Percentiles rank a stretch among this genome's conserved stretches.
phyloP scores from a whole-genome alignment of 1,139 yeast genomes.

The Magnusiomyces sp. region DNA sequence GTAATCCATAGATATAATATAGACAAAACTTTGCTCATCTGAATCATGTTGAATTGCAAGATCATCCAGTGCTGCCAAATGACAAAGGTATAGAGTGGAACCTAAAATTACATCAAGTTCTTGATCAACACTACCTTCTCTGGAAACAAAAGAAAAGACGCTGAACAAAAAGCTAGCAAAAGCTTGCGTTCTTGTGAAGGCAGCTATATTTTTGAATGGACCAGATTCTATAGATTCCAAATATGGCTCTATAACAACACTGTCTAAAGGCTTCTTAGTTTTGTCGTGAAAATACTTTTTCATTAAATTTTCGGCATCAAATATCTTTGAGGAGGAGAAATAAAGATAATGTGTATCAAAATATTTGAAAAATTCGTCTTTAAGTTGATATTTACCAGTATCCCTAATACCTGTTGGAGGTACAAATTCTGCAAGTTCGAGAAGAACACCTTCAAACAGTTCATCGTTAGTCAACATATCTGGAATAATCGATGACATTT shows the following conservation, averaged over 20 bases:
- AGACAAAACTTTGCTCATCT: slow-evolving; percentile 6
- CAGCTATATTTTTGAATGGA: slow-evolving; percentile 29
- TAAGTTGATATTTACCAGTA: slow-evolving; percentile 60
- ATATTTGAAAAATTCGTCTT: slow-evolving; percentile 44
- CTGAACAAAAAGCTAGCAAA: slow-evolving; percentile 28
- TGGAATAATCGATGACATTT: slow-evolving; percentile 59
- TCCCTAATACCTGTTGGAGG: slow-evolving; percentile 61
- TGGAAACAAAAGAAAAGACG: slow-evolving; percentile 17
- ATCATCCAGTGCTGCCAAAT: slow-evolving; percentile 42
- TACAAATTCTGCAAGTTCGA: slow-evolving; percentile 49
- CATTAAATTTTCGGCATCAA: slow-evolving; percentile 55
- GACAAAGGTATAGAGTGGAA: slow-evolving; percentile 59
- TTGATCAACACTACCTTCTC: slow-evolving; percentile 13
- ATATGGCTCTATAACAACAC: slow-evolving; percentile 31
- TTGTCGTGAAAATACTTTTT: slow-evolving; percentile 37
- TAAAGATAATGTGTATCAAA: slow-evolving; percentile 81
- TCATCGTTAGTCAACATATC: slow-evolving; percentile 66
- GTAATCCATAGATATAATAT: slow-evolving; percentile 11
- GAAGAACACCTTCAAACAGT: slow-evolving; percentile 59
- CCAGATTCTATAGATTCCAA: slow-evolving; percentile 27
- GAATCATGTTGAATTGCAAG: slow-evolving; percentile 15
- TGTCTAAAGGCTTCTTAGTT: slow-evolving; percentile 22
- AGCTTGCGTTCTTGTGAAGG: slow-evolving; percentile 29
- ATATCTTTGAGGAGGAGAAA: slow-evolving; percentile 68
- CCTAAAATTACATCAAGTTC: slow-evolving; percentile 42